phyloP scores from a whole-genome alignment of 768 basidiomycete species.

The Leccinellum rugosiceps region DNA sequence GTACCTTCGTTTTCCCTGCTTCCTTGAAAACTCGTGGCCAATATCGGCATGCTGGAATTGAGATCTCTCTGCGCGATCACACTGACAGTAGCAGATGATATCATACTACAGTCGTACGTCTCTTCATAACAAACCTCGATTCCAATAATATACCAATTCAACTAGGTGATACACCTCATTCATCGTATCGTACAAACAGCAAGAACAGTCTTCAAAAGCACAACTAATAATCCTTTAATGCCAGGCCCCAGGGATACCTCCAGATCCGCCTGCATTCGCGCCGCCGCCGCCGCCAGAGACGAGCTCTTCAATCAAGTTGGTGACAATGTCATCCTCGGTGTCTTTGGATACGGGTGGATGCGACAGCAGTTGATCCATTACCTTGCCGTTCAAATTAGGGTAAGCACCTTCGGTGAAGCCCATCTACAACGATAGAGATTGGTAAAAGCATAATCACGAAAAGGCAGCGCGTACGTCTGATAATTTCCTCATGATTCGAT shows the following conservation, averaged over 20 bases:
- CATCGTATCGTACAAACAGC: constrained; percentile 14
- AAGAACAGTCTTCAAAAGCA: not conserved
- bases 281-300: constrained; percentile 39
- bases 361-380: constrained; percentile 48
- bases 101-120: too few species aligned
- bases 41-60: not conserved
- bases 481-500: constrained; percentile 55
- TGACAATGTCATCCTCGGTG: constrained; percentile 63
- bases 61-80: not conserved
- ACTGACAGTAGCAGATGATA: too few species aligned
- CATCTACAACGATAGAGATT: constrained; percentile 47
- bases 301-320: constrained; percentile 57
- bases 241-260: constrained; percentile 47
- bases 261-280: constrained; percentile 35
- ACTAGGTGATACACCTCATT: not conserved
- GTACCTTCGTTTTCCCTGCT: not conserved
- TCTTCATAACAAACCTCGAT: not conserved
- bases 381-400: constrained; percentile 48
- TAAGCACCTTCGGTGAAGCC: constrained; percentile 63
- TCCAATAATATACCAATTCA: not conserved
- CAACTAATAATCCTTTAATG: constrained; percentile 24
- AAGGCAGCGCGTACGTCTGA: constrained; percentile 51
- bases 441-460: constrained; percentile 7
- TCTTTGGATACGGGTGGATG: constrained; percentile 46
- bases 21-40: not conserved